Evolutionary conservation across 2,329 filamentous ascomycete genomes (phyloP), one percentile per base, ranked within the genome.

Genomic region (Epichloe baconii): DNA sequence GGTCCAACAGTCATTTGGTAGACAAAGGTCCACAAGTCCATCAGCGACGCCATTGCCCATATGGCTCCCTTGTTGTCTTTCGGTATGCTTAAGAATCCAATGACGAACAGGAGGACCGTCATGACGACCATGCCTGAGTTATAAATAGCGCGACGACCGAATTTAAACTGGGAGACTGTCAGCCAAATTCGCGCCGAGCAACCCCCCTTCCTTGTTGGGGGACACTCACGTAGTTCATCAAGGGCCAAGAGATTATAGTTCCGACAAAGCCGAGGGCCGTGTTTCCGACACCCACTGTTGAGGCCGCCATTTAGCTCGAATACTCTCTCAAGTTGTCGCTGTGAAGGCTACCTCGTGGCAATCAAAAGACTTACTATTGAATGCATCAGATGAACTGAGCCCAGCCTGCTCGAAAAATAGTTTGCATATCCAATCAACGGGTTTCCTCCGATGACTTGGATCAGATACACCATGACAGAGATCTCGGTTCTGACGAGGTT

Each of bases 371-470:
- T 50, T 35, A 59, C 57, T 61, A 19, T 47, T 51, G 23, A 61
- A 61, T 1, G 59, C 53, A 17, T 61, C 55, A 3, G 52, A 51
- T n/a, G 57, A 53, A 21, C 50, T 51, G n/a, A 58, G 51, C 4
- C 65, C 65, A 12, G 64, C 64, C 45, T 65, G 64, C 45, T 64
- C 61, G 41, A 67, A 67, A 67, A 68, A 52, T 65, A 68, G 38
- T 58, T 83, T 1, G 77, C 80, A 55, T 82, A 85, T 52, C 78
- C 77, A 46, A 81, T 79, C 55, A 85, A 76, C 14, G 80, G 79
- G 55, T 80, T 79, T 23, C 82, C 80, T 48, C 75, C 78, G 2
- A 84, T 67, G 19, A 82, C 81, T 59, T 85, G 82, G 3, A 80
- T 80, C 3, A 77, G 74, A 69, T 82, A 85, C 6, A 81, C 78